phyloP scores from a whole-genome alignment of 345 rosid species.

The Eutrema heterophyllum region DNA sequence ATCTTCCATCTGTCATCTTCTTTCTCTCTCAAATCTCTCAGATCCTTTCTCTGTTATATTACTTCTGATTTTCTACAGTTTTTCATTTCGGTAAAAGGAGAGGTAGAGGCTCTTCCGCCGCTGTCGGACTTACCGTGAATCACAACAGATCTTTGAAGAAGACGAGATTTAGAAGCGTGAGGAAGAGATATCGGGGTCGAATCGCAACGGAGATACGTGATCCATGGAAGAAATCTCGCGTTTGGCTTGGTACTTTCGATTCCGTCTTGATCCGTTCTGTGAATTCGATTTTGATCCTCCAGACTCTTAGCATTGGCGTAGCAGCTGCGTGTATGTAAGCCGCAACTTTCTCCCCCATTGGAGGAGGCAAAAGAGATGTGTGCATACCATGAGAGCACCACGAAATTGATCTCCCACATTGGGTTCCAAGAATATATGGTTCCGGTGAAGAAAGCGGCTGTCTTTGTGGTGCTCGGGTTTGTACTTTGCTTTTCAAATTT shows the following conservation, averaged over 20 bases:
- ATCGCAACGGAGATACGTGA: slow-evolving; percentile 95
- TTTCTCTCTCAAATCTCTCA: background rate
- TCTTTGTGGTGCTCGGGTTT: slow-evolving; percentile 73
- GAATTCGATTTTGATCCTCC: background rate
- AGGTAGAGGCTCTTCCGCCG: slow-evolving; percentile 26
- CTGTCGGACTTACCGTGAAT: background rate
- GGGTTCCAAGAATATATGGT: slow-evolving; percentile 63
- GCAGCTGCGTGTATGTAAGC: slow-evolving; percentile 65
- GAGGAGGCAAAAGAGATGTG: slow-evolving; percentile 44
- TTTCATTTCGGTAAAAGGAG: background rate
- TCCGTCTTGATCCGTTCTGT: slow-evolving; percentile 28
- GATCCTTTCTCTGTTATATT: slow-evolving; percentile 1
- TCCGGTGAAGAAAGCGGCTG: slow-evolving; percentile 69
- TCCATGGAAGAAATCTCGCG: slow-evolving; percentile 76
- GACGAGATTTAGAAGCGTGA: slow-evolving; percentile 69
- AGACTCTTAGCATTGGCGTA: slow-evolving; percentile 48
- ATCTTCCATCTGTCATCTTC: background rate
- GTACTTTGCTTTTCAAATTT: slow-evolving; percentile 16
- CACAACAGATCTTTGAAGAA: slow-evolving; percentile 29
- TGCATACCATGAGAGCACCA: slow-evolving; percentile 3
- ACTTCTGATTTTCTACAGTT: slow-evolving; percentile 1
- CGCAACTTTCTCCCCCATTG: slow-evolving; percentile 33
- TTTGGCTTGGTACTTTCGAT: slow-evolving; percentile 91
- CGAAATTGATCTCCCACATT: slow-evolving; percentile 53
- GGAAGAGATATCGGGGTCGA: slow-evolving; percentile 83